Conservation (phyloP, 371 early-diverging fungal species). For the Mucor lusitanicus region DNA sequence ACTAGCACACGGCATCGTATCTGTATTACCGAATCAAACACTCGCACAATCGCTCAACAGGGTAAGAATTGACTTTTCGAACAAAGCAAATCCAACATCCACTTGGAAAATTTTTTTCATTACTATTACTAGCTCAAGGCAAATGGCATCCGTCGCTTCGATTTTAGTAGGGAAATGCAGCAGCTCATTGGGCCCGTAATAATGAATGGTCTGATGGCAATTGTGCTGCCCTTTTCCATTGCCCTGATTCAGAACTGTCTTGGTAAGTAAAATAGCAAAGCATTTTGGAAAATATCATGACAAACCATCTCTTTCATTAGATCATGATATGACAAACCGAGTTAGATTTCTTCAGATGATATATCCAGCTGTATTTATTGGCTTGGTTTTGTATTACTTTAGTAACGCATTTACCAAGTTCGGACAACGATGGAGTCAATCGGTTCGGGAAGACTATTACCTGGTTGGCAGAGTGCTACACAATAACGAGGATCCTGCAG, state of each 20-base stretch:
- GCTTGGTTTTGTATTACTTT: slow-evolving; percentile 4
- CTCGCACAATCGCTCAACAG: not conserved
- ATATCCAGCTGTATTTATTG: slow-evolving; percentile 1
- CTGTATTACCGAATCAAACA: slow-evolving; percentile 5
- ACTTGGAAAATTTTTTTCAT: not conserved
- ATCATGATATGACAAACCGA: not conserved
- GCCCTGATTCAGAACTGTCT: not conserved
- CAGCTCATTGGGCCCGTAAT: not conserved
- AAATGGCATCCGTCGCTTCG: not conserved
- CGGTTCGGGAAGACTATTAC: slow-evolving; percentile 64
- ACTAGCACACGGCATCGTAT: not conserved
- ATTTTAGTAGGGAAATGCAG: not conserved
- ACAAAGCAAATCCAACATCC: not conserved
- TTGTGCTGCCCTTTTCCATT: not conserved
- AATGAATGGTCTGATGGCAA: not conserved
- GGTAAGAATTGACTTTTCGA: not conserved
- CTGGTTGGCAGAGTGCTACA: slow-evolving; percentile 63
- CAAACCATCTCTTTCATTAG: not conserved
- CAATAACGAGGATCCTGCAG: slow-evolving; percentile 39
- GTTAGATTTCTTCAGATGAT: not conserved
- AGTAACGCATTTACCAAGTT: not conserved
- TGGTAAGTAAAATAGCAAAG: not conserved
- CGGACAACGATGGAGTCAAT: slow-evolving; percentile 47
- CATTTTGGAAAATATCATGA: not conserved
- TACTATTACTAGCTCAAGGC: not conserved